Evolutionary conservation across 805 yeast genomes (phyloP).

Genomic region (Metschnikowia aberdeeniae): DNA sequence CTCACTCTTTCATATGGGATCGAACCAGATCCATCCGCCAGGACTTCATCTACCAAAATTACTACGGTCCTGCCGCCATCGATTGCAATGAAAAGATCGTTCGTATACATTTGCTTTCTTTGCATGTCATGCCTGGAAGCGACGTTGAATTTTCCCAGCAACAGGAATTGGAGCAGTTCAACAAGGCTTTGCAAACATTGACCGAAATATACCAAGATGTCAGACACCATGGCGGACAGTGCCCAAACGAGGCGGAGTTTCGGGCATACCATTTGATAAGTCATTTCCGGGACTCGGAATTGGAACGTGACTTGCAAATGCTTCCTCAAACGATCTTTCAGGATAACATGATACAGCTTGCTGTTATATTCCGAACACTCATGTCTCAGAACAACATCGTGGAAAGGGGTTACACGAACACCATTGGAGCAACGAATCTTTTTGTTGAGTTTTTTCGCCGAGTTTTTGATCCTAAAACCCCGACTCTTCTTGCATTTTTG

Average conservation of each 20-base stretch:
- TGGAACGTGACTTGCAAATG: conserved; percentile 69
- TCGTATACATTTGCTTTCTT: conserved; percentile 73
- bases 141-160: conserved; percentile 78
- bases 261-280: conserved; percentile 81
- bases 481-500: conserved; percentile 68
- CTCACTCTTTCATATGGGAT: conserved; percentile 94
- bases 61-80: conserved; percentile 87
- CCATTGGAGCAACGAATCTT: conserved; percentile 54
- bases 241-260: conserved; percentile 89
- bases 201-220: conserved; percentile 83
- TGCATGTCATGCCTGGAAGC: conserved; percentile 81
- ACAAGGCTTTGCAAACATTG: conserved; percentile 83
- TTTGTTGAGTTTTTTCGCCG: conserved; percentile 61
- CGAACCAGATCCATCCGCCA: conserved; percentile 94
- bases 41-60: conserved; percentile 94
- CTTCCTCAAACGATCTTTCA: conserved; percentile 56
- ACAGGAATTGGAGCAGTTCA: conserved; percentile 92
- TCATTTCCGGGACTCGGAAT: conserved; percentile 78
- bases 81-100: conserved; percentile 91
- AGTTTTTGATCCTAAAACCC: conserved; percentile 45
- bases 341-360: conserved; percentile 60
- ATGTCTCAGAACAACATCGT: conserved; percentile 58
- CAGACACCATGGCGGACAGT: conserved; percentile 59
- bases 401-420: conserved; percentile 49
- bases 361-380: conserved; percentile 64